Evolutionary conservation across 495 filamentous ascomycete genomes (phyloP), one percentile per base, ranked within the genome.

Genomic region (Polyplosphaeria fusca): DNA sequence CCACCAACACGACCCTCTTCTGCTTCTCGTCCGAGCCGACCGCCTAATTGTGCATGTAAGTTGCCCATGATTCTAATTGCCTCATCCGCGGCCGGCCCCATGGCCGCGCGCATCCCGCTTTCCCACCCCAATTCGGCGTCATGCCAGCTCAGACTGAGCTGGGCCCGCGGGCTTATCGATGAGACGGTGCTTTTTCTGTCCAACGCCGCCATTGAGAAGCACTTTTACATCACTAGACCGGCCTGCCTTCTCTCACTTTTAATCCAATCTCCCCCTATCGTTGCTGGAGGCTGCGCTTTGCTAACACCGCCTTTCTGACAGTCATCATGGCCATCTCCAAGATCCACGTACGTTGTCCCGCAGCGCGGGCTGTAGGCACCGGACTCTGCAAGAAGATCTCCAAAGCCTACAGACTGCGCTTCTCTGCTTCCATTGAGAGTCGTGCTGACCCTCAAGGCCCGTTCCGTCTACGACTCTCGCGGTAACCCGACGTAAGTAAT

Each of bases 381-480:
- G n/a, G n/a, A n/a, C n/a, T n/a, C n/a, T n/a, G n/a, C n/a, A n/a
- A n/a, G n/a, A n/a, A n/a, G n/a, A n/a, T n/a, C n/a, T n/a, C n/a
- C n/a, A n/a, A n/a, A n/a, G n/a, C n/a, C n/a, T n/a, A n/a, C n/a
- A n/a, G n/a, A n/a, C n/a, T n/a, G n/a, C n/a, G n/a, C n/a, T n/a
- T n/a, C n/a, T n/a, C n/a, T n/a, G n/a, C n/a, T n/a, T n/a, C n/a
- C n/a, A n/a, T n/a, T n/a, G n/a, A n/a, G n/a, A n/a, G n/a, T n/a
- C n/a, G n/a, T n/a, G n/a, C n/a, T n/a, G n/a, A n/a, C n/a, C n/a
- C n/a, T n/a, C n/a, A n/a, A n/a, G n/a, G n/a, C n/a, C n/a, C n/a
- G 94, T 70, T 89, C 85, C 64, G 90, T 99, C 78, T 99, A 99
- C 82, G 94, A 99, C 84, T 97, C 93, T 73, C 94, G 94, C 71